Conservation (phyloP, 1,139 yeast species). For the Arxiozyma heterogenica region DNA sequence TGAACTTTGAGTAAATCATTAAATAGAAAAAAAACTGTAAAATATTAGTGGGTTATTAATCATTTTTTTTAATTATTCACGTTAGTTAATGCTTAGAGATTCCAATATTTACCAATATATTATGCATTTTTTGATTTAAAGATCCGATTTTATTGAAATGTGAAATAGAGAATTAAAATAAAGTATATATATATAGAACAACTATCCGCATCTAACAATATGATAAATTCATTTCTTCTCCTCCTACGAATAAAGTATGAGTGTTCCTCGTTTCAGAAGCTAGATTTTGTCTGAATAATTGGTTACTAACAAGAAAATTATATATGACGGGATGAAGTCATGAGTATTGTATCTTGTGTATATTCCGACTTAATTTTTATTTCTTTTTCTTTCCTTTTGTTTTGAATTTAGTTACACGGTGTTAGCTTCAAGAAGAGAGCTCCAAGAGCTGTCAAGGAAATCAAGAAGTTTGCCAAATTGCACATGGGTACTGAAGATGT, state of each 20-base stretch:
- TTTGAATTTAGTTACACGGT: constrained; percentile 68
- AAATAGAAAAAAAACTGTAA: too few relatives aligned
- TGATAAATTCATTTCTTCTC: background rate
- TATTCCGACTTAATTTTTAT: constrained; percentile 4
- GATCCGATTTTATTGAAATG: background rate
- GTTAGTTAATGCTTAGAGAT: too few relatives aligned
- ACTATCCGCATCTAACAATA: background rate
- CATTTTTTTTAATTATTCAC: too few relatives aligned
- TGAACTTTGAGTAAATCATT: too few relatives aligned
- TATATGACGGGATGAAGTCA: background rate
- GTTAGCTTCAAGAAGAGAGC: constrained; percentile 99
- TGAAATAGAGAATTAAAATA: too few relatives aligned
- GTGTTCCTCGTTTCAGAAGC: background rate
- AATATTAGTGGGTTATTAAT: too few relatives aligned
- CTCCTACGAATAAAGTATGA: background rate
- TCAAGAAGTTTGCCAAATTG: constrained; percentile 95
- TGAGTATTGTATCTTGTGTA: background rate
- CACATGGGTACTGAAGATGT: constrained; percentile 99
- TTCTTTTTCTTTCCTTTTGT: background rate
- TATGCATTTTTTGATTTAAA: background rate
- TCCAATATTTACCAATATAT: too few relatives aligned
- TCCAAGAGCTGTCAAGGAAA: constrained; percentile 98
- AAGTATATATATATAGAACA: too few relatives aligned
- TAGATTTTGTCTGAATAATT: background rate
- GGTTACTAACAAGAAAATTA: constrained; percentile 4